Evolutionary conservation across 345 rosid species (phyloP).

Genomic region (Eucalyptus viminalis): DNA sequence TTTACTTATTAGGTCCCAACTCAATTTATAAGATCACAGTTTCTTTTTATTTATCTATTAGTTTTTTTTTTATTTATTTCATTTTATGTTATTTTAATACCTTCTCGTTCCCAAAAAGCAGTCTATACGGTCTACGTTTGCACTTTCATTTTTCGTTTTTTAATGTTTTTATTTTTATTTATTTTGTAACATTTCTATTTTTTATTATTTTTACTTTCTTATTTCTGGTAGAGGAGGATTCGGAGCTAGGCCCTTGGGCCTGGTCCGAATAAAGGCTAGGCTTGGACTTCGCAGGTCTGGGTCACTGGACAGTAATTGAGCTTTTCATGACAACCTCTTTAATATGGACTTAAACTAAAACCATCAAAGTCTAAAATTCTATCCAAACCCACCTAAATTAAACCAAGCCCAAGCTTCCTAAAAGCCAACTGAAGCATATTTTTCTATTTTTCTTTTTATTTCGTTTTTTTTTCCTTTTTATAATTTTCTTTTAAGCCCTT

Average conservation of each 20-base stretch:
- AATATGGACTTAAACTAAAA: not conserved
- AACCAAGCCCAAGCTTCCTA: not conserved
- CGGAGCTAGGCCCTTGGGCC: not conserved
- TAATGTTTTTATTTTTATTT: no score
- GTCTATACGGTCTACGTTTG: not conserved
- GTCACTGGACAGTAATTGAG: not conserved
- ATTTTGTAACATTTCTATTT: no score
- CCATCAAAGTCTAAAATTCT: not conserved
- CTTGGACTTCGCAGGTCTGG: not conserved
- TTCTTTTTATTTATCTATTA: no score
- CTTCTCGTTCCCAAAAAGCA: not conserved
- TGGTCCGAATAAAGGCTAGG: not conserved
- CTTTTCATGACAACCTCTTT: not conserved
- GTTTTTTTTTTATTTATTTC: no score
- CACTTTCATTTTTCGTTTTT: not conserved
- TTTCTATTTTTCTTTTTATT: not conserved
- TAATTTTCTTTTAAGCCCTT: not conserved
- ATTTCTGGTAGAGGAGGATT: not conserved
- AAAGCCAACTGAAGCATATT: not conserved
- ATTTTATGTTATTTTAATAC: not conserved
- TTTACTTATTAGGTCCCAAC: not conserved
- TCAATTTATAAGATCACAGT: not conserved
- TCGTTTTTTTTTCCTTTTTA: not conserved
- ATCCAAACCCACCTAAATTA: not conserved
- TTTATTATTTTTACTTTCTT: no score